These are phyloP conservation scores for Trichoderma koningii DNA, from an alignment of 2,329 filamentous ascomycete species.

Conservation along the genomic window DNA sequence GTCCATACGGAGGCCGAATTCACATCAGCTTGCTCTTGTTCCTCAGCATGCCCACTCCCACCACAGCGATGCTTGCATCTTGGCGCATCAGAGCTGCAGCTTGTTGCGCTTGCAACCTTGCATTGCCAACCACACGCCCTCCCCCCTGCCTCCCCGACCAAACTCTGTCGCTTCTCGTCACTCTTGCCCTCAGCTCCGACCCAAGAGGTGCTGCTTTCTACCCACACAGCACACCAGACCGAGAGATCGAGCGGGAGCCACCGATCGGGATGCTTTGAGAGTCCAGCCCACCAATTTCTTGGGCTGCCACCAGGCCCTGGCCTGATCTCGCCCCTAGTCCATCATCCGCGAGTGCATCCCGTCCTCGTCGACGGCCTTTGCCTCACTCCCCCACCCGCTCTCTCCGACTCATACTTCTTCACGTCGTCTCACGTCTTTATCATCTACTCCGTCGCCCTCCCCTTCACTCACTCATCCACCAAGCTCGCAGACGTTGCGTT, in stretches of 20 bases:
- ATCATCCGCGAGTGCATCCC: slow-evolving; percentile 20
- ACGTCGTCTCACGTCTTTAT: slow-evolving; percentile 23
- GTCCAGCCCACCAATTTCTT: slow-evolving; percentile 10
- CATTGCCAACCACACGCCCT: slow-evolving; percentile 18
- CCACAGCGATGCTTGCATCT: slow-evolving; percentile 8
- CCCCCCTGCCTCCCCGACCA: slow-evolving; percentile 15
- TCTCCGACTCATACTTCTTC: slow-evolving; percentile 17
- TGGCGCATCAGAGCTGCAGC: slow-evolving; percentile 25
- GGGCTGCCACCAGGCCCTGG: slow-evolving; percentile 22
- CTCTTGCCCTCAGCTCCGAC: slow-evolving; percentile 7
- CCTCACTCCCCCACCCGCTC: slow-evolving; percentile 21
- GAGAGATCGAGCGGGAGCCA: slow-evolving; percentile 30
- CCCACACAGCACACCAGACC: slow-evolving; percentile 22
- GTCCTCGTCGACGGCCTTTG: slow-evolving; percentile 19
- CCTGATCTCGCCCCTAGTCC: slow-evolving; percentile 11
- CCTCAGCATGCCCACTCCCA: slow-evolving; percentile 20
- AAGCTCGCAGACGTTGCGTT: slow-evolving; percentile 2
- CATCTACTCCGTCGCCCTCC: slow-evolving; percentile 21
- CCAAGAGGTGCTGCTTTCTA: slow-evolving; percentile 12
- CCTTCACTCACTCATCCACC: slow-evolving; percentile 2
- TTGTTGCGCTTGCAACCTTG: slow-evolving; percentile 24
- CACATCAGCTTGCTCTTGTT: slow-evolving; percentile 21
- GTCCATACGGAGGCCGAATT: slow-evolving; percentile 17
- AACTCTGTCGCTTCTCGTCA: slow-evolving; percentile 11
- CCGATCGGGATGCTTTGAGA: slow-evolving; percentile 25